Conservation (phyloP, 371 early-diverging fungal species). For the Saksenaea oblongispora region DNA sequence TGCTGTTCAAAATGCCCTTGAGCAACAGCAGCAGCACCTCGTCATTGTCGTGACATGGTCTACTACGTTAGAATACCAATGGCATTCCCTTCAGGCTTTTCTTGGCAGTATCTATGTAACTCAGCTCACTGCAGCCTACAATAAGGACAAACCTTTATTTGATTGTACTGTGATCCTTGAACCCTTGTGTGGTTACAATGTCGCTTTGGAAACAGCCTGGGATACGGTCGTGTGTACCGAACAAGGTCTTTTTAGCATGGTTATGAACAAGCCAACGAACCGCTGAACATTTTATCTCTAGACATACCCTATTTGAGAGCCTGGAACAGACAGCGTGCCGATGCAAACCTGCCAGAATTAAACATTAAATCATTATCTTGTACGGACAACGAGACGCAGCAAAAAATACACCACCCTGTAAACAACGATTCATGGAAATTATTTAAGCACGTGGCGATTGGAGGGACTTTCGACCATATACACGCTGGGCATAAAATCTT, state of each 20-base stretch:
- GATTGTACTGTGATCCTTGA: constrained; percentile 38
- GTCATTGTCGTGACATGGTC: constrained; percentile 1
- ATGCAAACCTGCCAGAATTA: background rate
- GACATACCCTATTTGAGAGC: background rate
- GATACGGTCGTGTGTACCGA: constrained; percentile 13
- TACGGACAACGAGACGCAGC: background rate
- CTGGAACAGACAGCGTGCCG: constrained; percentile 16
- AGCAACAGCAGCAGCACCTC: background rate
- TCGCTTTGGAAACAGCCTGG: constrained; percentile 21
- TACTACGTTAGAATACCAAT: constrained; percentile 17
- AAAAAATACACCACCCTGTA: background rate
- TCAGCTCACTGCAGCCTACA: constrained; percentile 29
- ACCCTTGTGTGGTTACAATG: constrained; percentile 31
- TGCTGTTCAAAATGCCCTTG: background rate
- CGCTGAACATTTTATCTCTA: background rate
- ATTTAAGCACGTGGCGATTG: constrained; percentile 72
- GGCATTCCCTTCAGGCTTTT: constrained; percentile 36
- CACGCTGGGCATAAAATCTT: constrained; percentile 95
- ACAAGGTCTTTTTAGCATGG: constrained; percentile 15
- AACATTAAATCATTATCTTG: background rate
- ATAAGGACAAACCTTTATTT: constrained; percentile 28
- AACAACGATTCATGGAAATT: background rate
- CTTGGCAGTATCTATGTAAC: constrained; percentile 34
- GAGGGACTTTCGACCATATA: constrained; percentile 97
- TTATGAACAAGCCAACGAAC: background rate